Percentiles rank a stretch among this genome's conserved stretches.
Evolutionary conservation across 192 early-diverging fungal species (phyloP).

Genomic region (Rhizoclosmatium sp.): DNA sequence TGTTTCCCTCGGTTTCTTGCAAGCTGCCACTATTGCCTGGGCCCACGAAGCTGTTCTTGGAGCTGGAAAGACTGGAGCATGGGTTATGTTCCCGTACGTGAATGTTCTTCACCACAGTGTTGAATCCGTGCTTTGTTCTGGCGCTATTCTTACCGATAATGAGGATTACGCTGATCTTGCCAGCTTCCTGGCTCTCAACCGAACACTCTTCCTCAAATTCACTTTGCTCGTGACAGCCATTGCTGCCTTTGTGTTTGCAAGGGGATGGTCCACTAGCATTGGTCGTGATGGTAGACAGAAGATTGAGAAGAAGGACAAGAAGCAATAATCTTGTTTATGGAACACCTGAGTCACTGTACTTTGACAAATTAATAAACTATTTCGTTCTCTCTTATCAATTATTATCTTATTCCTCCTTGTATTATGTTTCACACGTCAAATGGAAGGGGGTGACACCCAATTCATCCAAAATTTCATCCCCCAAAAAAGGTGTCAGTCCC

Average conservation of each 20-base stretch:
- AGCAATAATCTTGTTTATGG: too few species aligned
- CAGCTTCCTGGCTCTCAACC: neutral
- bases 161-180: slow-evolving; percentile 11
- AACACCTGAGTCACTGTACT: too few species aligned
- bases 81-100: slow-evolving; percentile 23
- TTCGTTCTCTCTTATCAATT: too few species aligned
- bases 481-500: too few species aligned
- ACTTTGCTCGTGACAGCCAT: neutral
- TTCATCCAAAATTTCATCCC: too few species aligned
- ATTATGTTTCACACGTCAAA: too few species aligned
- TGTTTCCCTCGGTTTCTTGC: slow-evolving; percentile 17
- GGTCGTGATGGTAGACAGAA: slow-evolving; percentile 40
- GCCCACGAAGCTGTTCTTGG: slow-evolving; percentile 13
- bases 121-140: slow-evolving; percentile 22
- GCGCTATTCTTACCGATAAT: slow-evolving; percentile 12
- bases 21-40: slow-evolving; percentile 12
- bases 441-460: neutral
- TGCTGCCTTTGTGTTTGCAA: neutral
- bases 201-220: neutral
- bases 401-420: too few species aligned
- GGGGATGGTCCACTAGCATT: slow-evolving; percentile 21
- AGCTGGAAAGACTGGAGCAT: slow-evolving; percentile 2
- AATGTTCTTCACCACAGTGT: slow-evolving; percentile 8
- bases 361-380: too few species aligned
- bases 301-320: slow-evolving; percentile 31